Evolutionary conservation across 1,139 yeast genomes (phyloP).

Genomic region (Hanseniaspora uvarum): DNA sequence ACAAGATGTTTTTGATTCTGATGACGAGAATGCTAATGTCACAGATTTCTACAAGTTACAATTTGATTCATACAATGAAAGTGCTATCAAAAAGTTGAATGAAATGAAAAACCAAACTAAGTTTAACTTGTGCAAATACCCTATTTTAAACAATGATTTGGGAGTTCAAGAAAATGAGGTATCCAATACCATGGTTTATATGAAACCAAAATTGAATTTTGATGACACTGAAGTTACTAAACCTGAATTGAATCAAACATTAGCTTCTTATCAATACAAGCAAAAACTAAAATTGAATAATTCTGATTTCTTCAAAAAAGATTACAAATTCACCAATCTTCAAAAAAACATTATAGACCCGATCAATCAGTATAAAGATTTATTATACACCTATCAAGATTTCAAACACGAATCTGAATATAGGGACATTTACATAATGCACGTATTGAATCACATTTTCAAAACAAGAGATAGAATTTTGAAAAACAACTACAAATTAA

Average conservation of each 20-base stretch:
- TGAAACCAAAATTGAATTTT: constrained; percentile 23
- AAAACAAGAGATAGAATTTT: constrained; percentile 77
- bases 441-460: constrained; percentile 68
- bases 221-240: constrained; percentile 19
- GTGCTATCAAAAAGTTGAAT: constrained; percentile 32
- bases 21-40: constrained; percentile 31
- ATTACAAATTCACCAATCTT: constrained; percentile 30
- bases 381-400: constrained; percentile 51
- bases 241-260: constrained; percentile 23
- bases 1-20: constrained; percentile 24
- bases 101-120: constrained; percentile 19
- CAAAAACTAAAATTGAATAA: constrained; percentile 29
- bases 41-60: constrained; percentile 53
- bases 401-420: constrained; percentile 39
- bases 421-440: constrained; percentile 57
- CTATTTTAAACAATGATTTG: constrained; percentile 18
- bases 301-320: constrained; percentile 22
- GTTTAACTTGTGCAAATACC: constrained; percentile 23
- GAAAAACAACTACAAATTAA: constrained; percentile 53
- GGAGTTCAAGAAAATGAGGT: constrained; percentile 13
- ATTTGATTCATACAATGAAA: constrained; percentile 48
- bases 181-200: constrained; percentile 21
- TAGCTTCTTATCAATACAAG: constrained; percentile 31
- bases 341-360: constrained; percentile 46
- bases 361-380: constrained; percentile 63